Evolutionary conservation across 371 early-diverging fungal genomes (phyloP), one percentile per base, ranked within the genome.

Genomic region (Mortierella sp.): DNA sequence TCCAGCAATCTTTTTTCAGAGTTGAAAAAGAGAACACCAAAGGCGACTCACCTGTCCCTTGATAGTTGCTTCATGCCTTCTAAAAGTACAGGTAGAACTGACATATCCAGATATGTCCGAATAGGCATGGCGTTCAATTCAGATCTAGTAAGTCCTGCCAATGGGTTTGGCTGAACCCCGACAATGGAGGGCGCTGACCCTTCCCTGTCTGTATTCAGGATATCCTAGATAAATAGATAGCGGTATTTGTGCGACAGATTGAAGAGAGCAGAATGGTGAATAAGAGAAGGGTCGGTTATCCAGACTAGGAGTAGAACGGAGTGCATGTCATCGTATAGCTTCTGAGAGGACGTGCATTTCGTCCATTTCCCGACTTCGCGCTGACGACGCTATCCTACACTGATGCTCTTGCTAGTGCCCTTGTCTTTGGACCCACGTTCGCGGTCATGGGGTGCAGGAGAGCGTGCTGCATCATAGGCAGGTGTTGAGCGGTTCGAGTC

Each of bases 41-140:
- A 14, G 7, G 50, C 37, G 4, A 25, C 45, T 63, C 86, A 90
- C 90, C 90, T 79, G 67, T 90, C 89, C 45, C 81, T 80, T 19
- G 84, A 87, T 7, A 89, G 66, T 45, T 83, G 74, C 71, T 89
- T 89, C 84, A 90, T 81, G n/a, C 91, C 91, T 60, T 90, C 89
- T 23, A 89, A 70, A n/a, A 90, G 69, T 2, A 86, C 84, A 30
- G 89, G 90, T 0, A 88, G 83, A 7, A 90, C 90, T 7, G 88
- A 85, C 1, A 84, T 80, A 65, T 90, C 91, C 5, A 90, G 76
- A 70, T 90, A 90, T 4, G 87, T 64, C 25, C 91, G 81, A 19
- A 87, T 83, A 16, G 89, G 81, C 53, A 86, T 79, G 7, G 60
- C 73, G 7, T 58, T 64, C 12, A 79, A 52, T 28, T 73, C 68